These are phyloP conservation scores for Drechslerella dactyloides DNA, from an alignment of 2,329 filamentous ascomycete species.

Conservation along the genomic window DNA sequence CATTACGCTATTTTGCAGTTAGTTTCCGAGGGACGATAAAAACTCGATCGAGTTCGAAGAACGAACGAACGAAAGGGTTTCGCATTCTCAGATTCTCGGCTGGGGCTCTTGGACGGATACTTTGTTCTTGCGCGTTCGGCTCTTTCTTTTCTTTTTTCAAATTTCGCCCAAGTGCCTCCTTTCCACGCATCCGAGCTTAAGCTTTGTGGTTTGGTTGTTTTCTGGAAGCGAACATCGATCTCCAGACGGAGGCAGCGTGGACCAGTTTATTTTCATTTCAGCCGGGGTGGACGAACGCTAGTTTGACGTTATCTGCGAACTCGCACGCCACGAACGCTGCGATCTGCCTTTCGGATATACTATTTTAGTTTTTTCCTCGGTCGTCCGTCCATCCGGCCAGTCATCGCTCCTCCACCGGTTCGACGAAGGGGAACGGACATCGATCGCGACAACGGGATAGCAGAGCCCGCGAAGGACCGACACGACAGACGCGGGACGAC, in stretches of 20 bases:
- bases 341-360: slow-evolving; percentile 1
- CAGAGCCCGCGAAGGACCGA: too few species aligned
- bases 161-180: slow-evolving; percentile 49
- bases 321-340: slow-evolving; percentile 1
- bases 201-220: slow-evolving; percentile 31
- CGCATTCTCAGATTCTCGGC: background rate
- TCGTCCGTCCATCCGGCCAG: background rate
- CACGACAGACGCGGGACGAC: slow-evolving; percentile 7
- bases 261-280: slow-evolving; percentile 12
- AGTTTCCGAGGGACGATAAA: background rate
- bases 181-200: slow-evolving; percentile 46
- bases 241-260: slow-evolving; percentile 19
- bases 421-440: background rate
- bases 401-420: background rate
- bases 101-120: slow-evolving; percentile 22
- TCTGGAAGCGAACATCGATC: slow-evolving; percentile 46
- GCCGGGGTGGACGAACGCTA: slow-evolving; percentile 6
- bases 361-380: background rate
- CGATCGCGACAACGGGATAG: background rate
- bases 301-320: slow-evolving; percentile 6
- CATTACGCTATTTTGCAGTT: too few species aligned
- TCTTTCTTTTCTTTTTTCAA: slow-evolving; percentile 46
- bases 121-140: slow-evolving; percentile 42
- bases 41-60: background rate
- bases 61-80: slow-evolving; percentile 1